These are phyloP conservation scores for Harringtonia lauricola DNA, from an alignment of 2,329 filamentous ascomycete genomes.

Conservation along the genomic window DNA sequence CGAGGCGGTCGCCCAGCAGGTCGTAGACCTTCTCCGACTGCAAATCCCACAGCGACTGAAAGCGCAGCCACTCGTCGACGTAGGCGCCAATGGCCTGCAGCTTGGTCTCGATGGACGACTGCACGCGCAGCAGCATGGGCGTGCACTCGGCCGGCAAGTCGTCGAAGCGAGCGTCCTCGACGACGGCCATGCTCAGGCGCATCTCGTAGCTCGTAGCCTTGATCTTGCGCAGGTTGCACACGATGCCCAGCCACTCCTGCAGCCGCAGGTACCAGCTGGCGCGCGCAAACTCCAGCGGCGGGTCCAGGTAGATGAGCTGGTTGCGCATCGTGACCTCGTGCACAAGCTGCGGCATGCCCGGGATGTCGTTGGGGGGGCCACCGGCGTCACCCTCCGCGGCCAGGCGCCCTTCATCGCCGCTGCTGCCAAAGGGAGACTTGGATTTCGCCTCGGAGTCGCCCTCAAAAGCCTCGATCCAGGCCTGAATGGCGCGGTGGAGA, in stretches of 20 bases:
- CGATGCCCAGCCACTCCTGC: slow-evolving; percentile 84
- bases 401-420: slow-evolving; percentile 14
- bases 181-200: slow-evolving; percentile 57
- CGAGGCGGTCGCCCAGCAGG: slow-evolving; percentile 78
- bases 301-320: slow-evolving; percentile 93
- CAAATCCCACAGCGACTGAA: slow-evolving; percentile 96
- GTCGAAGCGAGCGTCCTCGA: slow-evolving; percentile 63
- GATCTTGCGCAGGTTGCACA: slow-evolving; percentile 87
- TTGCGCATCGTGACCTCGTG: slow-evolving; percentile 97
- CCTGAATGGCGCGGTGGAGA: slow-evolving; percentile 69
- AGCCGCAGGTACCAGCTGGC: slow-evolving; percentile 91
- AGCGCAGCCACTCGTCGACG: slow-evolving; percentile 96
- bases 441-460: slow-evolving; percentile 35
- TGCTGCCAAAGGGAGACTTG: slow-evolving; percentile 8
- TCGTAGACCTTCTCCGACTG: slow-evolving; percentile 94
- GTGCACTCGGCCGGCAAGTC: slow-evolving; percentile 79
- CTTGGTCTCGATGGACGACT: slow-evolving; percentile 73
- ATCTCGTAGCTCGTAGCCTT: slow-evolving; percentile 95
- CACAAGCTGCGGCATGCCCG: slow-evolving; percentile 61
- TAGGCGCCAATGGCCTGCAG: slow-evolving; percentile 70
- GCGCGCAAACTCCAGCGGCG: slow-evolving; percentile 80
- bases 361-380: slow-evolving; percentile 37
- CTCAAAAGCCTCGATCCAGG: slow-evolving; percentile 83
- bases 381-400: slow-evolving; percentile 19
- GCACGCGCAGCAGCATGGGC: slow-evolving; percentile 66